Conservation (phyloP, 1,284 basidiomycete species). For the Volvariella surrecta region DNA sequence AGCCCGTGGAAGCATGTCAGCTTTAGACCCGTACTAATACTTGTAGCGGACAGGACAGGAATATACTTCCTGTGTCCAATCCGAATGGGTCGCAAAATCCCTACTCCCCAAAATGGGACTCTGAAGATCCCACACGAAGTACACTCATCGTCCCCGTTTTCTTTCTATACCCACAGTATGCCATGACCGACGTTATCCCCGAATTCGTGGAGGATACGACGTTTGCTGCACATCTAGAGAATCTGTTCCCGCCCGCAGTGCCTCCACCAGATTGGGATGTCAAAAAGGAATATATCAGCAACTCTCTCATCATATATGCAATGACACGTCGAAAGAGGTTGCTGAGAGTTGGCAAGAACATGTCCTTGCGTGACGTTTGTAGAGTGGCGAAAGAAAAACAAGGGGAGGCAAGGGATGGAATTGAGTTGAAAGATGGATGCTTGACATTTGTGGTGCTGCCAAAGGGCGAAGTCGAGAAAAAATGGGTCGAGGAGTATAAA, state of each 20-base stretch:
- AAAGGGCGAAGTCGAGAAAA: slow-evolving; percentile 74
- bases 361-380: slow-evolving; percentile 76
- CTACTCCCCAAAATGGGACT: slow-evolving; percentile 54
- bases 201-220: slow-evolving; percentile 83
- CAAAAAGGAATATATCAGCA: slow-evolving; percentile 62
- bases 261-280: slow-evolving; percentile 72
- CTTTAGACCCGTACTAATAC: slow-evolving; percentile 4
- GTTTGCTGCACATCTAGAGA: slow-evolving; percentile 70
- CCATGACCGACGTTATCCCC: slow-evolving; percentile 82
- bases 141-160: slow-evolving; percentile 83
- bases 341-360: slow-evolving; percentile 85
- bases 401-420: slow-evolving; percentile 63
- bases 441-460: slow-evolving; percentile 81
- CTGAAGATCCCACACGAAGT: slow-evolving; percentile 42
- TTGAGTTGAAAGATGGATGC: slow-evolving; percentile 83
- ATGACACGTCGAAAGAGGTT: slow-evolving; percentile 71
- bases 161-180: slow-evolving; percentile 88
- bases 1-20: slow-evolving; percentile 14
- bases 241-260: slow-evolving; percentile 73
- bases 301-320: slow-evolving; percentile 74
- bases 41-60: slow-evolving; percentile 44
- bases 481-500: slow-evolving; percentile 92
- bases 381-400: slow-evolving; percentile 51
- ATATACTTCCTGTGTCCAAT: slow-evolving; percentile 50
- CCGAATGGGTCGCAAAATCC: slow-evolving; percentile 48